Base-by-base conservation (phyloP, 208 protist genomes). In the Porcisia deanei region DNA sequence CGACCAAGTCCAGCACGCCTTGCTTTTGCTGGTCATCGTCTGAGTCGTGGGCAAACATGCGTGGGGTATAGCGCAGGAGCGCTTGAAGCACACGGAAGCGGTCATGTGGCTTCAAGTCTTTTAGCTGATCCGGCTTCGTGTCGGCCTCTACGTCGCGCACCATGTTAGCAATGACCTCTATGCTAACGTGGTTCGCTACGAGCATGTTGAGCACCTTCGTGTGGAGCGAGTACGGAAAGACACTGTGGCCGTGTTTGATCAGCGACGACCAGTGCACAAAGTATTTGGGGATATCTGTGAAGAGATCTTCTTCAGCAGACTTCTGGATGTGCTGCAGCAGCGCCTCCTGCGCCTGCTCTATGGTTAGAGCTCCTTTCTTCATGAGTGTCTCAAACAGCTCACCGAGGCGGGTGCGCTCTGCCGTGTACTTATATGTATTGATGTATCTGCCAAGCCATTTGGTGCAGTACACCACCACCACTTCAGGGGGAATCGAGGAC, bases 51-150 rank as follows among this genome's bases (percentile, higher is more conserved):
- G 69, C 55, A 52, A 91, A 78, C 43, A 94, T 70, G 14, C 82
- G 77, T 14, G 90, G 90, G 8, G 82, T 76, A 79, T 97, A 93
- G 39, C 87, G 86, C 68, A 97, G 83, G n/a, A 97, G 69, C 8
- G 91, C 86, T 60, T 86, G 89, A 75, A 97, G 83, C 18, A 93
- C 85, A 64, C 91, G 93, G 63, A 97, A 93, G 63, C 93, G 90
- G n/a, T 88, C 83, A 14, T 75, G 79, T 52, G 83, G 77, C 54
- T 89, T 81, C 37, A 83, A 53, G 49, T 93, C 89, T 58, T 85
- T 86, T 47, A 76, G 49, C 66, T 87, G 80, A 18, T 87, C 83
- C 16, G 76, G 70, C 76, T 81, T 83, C 18, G 60, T 43, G 9
- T 78, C 76, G 7, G 79, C 76, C 64, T 89, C 71, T 8, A 96